These are phyloP conservation scores for Hericium rajendrae DNA, from an alignment of 768 basidiomycete genomes.

Conservation along the genomic window DNA sequence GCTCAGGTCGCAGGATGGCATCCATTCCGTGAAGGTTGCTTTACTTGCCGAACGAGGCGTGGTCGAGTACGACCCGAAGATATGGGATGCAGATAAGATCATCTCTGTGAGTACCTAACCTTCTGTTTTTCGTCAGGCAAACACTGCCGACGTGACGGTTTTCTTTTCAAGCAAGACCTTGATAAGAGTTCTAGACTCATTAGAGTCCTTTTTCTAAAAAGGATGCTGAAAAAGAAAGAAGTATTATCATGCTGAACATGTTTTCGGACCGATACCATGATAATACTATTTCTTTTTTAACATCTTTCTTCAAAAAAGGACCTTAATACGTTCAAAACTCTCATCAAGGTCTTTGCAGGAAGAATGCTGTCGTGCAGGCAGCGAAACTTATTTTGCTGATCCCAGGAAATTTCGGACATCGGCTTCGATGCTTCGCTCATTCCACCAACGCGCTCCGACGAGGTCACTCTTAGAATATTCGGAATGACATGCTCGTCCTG, in stretches of 20 bases:
- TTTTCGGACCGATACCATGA: too few relatives aligned
- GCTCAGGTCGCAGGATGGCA: slow-evolving; percentile 78
- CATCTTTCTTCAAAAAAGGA: too few relatives aligned
- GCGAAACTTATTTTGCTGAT: not conserved
- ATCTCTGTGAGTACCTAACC: slow-evolving; percentile 25
- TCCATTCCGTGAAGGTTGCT: slow-evolving; percentile 88
- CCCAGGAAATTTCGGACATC: slow-evolving; percentile 84
- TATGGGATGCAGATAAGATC: slow-evolving; percentile 79
- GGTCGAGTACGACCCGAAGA: slow-evolving; percentile 75
- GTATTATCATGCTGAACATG: too few relatives aligned
- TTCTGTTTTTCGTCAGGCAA: slow-evolving; percentile 34
- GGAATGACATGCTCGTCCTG: slow-evolving; percentile 90
- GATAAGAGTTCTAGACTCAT: not conserved
- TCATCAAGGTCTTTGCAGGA: too few relatives aligned
- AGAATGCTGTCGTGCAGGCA: too few relatives aligned
- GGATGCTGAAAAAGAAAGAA: too few relatives aligned
- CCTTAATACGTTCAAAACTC: too few relatives aligned
- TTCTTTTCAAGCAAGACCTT: too few relatives aligned
- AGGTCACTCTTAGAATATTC: slow-evolving; percentile 69
- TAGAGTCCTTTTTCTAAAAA: too few relatives aligned
- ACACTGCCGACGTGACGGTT: not conserved
- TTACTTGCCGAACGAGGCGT: slow-evolving; percentile 91
- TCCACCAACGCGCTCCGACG: slow-evolving; percentile 52
- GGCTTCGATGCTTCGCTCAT: slow-evolving; percentile 85
- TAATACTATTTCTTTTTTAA: too few relatives aligned